Base-by-base conservation (phyloP, 805 yeast species). In the Yarrowia sp. region DNA sequence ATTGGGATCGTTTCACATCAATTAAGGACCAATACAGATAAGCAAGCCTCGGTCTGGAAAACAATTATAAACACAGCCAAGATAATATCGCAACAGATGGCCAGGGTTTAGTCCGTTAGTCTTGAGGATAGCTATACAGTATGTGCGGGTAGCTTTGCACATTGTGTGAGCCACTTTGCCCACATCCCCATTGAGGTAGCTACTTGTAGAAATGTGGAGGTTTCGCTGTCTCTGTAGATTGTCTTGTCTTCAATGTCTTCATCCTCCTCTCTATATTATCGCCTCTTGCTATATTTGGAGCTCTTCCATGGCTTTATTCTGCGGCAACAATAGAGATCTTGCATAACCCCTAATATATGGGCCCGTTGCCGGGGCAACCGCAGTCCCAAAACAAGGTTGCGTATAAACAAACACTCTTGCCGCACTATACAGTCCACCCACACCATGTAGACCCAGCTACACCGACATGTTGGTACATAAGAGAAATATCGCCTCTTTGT, bases 381-480 rank as follows among this genome's bases (percentile, higher is more conserved):
- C 38, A 5, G 22, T 2, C 0, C 11, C 38, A 22, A 15, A 41
- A 56, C 38, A 56, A 56, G 63, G 48, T 56, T 56, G 36, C 41
- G 16, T 26, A 59, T 59, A 59, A 59, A 59, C 65, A 59, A 59
- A 59, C 65, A 59, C n/a, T 26, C 35, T 2, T 8, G 16, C 7
- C 8, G 15, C 64, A 56, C 64, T 42, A 41, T 56, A 56, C 64
- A 56, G 64, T 32, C 16, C 49, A 11, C 16, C 59, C 8, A 16
- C 35, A 56, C 64, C 64, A 56, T 56, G 65, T 59, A 59, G 52
- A 59, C 38, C 46, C 48, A 56, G 48, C 40, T 7, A 9, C 46
- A 10, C 48, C n/a, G 45, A 26, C 64, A 42, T 42, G 64, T 43
- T 42, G 64, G 9, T 59, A 59, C 65, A 59, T 59, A 59, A 59